Conservation (phyloP, 768 basidiomycete genomes). For the Lentinula guzmanii region DNA sequence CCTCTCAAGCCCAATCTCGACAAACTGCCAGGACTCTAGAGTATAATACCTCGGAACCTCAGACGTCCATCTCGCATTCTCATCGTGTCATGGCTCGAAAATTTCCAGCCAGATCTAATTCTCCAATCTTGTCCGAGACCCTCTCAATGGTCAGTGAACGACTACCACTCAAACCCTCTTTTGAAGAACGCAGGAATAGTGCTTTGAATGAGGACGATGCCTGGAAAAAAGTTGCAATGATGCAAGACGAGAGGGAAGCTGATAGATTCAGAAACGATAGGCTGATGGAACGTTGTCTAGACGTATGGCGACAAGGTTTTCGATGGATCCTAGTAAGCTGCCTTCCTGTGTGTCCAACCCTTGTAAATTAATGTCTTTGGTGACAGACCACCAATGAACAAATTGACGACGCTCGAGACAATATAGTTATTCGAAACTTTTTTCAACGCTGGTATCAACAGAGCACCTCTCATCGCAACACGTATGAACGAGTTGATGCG, state of each 20-base stretch:
- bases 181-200: constrained; percentile 39
- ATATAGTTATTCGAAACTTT: constrained; percentile 50
- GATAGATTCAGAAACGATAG: constrained; percentile 59
- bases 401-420: constrained; percentile 62
- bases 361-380: not conserved
- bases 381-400: constrained; percentile 68
- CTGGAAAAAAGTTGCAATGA: constrained; percentile 72
- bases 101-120: not conserved
- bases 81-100: constrained; percentile 37
- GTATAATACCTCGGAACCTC: constrained; percentile 23
- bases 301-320: constrained; percentile 67
- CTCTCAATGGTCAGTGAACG: not conserved
- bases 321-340: constrained; percentile 67
- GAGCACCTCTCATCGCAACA: constrained; percentile 27
- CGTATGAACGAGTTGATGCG: constrained; percentile 34
- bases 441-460: constrained; percentile 58
- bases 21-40: constrained; percentile 24
- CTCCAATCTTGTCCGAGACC: not conserved
- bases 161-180: constrained; percentile 3
- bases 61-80: constrained; percentile 41
- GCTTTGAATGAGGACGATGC: constrained; percentile 67
- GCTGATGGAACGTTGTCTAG: constrained; percentile 66
- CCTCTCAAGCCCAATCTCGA: constrained; percentile 5
- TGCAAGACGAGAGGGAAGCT: constrained; percentile 65
- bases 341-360: not conserved